Base-by-base conservation (phyloP, 2,329 filamentous ascomycete genomes). In the Arthrobotrys megalospora region DNA sequence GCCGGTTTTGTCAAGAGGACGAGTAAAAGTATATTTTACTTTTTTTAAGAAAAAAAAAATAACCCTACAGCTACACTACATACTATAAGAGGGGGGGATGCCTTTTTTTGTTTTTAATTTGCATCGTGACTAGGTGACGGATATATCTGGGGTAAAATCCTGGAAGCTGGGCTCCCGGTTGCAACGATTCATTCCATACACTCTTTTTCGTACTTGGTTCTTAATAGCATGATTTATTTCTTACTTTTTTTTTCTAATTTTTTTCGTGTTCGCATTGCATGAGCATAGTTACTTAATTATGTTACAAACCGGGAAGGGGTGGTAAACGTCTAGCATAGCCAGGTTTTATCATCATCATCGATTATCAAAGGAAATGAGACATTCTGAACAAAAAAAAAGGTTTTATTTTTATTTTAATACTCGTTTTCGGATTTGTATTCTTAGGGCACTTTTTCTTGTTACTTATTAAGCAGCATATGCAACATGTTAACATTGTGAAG, bases 1-100 rank as follows among this genome's bases (percentile, higher is more conserved):
- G 75, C 50, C 67, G 75, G 11, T 78, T 78, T 47, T 78, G 75
- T 53, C 52, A 67, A 28, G 58, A 63, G 3, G 67, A 78, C 16
- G 66, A 71, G 12, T 62, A 60, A 47, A 47, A 14, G 52, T 8
- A 12, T 53, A 16, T 34, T 53, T 7, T 28, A n/a, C 34, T 32
- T 16, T 21, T 52, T 47, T 21, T 6, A 1, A 50, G 1, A 16
- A 2, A 34, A 10, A 52, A 14, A 16, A 14, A 12, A n/a, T 52
- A 8, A 19, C 16, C 14, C 24, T 28, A 28, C 5, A 5, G 5
- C 24, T 28, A 28, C 24, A 10, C 24, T 63, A 12, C n/a, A 8
- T 43, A 16, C 7, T 3, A 14, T 28, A 24, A n/a, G 28, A 19
- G 16, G 36, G 58, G 19, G 36, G 11, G 28, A 19, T 48, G 6